Evolutionary conservation across 805 yeast species (phyloP), one percentile per base, ranked within the genome.

Genomic region (Pichia nakasei): DNA sequence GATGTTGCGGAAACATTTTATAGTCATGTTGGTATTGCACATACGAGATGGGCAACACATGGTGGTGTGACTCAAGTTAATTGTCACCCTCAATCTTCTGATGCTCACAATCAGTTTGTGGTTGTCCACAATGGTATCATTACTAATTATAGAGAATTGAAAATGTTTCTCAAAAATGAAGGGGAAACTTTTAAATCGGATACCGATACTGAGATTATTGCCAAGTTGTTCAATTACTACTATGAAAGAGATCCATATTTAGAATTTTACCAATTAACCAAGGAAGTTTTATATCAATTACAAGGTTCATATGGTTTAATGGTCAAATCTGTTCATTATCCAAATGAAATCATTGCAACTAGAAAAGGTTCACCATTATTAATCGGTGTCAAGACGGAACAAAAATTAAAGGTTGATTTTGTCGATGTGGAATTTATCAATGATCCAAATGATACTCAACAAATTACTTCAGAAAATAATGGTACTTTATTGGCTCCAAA

Each of bases 1-100:
- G 76, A 83, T 56, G 72, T 82, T 54, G 65, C 72, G 24, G 79
- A 76, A 48, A 72, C 77, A 19, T 88, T 86, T 60, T 81, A 77
- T 55, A 78, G 82, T 63, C 98, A 93, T 61, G 88, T 81, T 48
- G 98, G 96, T 61, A 93, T 93, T 63, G 97, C 98, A 21, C 99
- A 93, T 68, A 93, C 99, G 13, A 85, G 99, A 72, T 93, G 99
- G 99, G 99, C 99, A 41, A 93, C 99, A 33, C 99, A 93, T 65
- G 99, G 99, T 66, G 85, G 81, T 57, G 97, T 97, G 46, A 79
- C 78, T 52, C 78, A 74, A 49, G 56, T 65, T 49, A 93, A 93
- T 72, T 93, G 97, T 63, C 99, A 93, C 64, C 99, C 99, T 39
- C 97, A 91, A 62, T 72, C 91, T 52, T 86, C 96, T 1, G 98